Evolutionary conservation across 2,329 filamentous ascomycete genomes (phyloP).

Genomic region (Clonostachys byssicola): DNA sequence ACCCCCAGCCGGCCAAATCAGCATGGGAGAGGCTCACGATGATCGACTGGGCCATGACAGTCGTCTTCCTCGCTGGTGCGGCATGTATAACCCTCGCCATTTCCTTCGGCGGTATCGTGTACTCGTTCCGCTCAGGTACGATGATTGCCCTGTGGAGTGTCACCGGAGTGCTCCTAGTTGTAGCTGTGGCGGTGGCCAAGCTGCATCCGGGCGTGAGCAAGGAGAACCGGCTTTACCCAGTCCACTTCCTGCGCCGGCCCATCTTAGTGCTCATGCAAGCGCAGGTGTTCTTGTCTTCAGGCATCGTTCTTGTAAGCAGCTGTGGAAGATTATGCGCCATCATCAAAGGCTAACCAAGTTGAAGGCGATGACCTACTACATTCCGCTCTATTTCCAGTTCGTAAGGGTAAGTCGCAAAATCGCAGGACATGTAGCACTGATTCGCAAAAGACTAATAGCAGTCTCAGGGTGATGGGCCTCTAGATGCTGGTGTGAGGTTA

Average conservation of each 20-base stretch:
- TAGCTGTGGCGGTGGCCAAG: slow-evolving; percentile 33
- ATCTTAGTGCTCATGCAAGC: slow-evolving; percentile 8
- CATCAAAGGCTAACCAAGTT: slow-evolving; percentile 14
- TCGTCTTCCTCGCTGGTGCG: slow-evolving; percentile 32
- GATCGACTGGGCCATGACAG: slow-evolving; percentile 34
- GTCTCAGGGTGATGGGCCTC: slow-evolving; percentile 22
- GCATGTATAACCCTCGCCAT: slow-evolving; percentile 35
- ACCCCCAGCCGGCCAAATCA: slow-evolving; percentile 1
- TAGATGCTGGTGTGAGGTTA: slow-evolving; percentile 28
- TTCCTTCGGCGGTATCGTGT: slow-evolving; percentile 39
- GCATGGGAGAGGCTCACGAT: slow-evolving; percentile 17
- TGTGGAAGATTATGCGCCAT: slow-evolving; percentile 2
- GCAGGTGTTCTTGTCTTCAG: slow-evolving; percentile 9
- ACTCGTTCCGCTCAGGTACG: slow-evolving; percentile 31
- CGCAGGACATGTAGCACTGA: background rate
- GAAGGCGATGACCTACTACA: slow-evolving; percentile 27
- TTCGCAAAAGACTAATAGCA: too few species aligned
- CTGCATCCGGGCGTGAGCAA: slow-evolving; percentile 17
- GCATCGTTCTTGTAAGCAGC: slow-evolving; percentile 6
- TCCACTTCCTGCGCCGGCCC: too few species aligned
- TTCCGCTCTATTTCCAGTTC: slow-evolving; percentile 45
- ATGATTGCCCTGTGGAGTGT: slow-evolving; percentile 38
- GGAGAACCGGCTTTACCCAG: too few species aligned
- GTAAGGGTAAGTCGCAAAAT: slow-evolving; percentile 9
- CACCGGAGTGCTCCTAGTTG: slow-evolving; percentile 28